A percentile compares a stretch with the other conserved stretches of the same genome.
These are phyloP conservation scores for Penicillium argentinense DNA, from an alignment of 495 filamentous ascomycete genomes.

Conservation along the genomic window DNA sequence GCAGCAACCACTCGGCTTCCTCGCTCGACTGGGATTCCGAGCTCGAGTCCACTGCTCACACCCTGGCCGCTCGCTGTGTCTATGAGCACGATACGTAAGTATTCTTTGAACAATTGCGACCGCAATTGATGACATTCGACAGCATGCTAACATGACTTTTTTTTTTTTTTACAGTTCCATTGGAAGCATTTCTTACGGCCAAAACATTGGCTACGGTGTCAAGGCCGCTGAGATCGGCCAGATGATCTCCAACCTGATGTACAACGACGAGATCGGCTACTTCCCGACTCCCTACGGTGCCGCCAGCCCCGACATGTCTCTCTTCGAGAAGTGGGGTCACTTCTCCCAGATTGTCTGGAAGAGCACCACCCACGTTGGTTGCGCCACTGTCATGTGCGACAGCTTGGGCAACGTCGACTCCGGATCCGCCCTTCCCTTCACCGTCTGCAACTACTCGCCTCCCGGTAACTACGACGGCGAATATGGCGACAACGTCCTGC, in stretches of 20 bases:
- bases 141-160: neutral
- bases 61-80: slow-evolving; percentile 56
- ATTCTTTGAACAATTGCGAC: neutral
- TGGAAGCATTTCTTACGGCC: slow-evolving; percentile 69
- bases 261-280: slow-evolving; percentile 70
- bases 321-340: slow-evolving; percentile 77
- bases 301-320: slow-evolving; percentile 50
- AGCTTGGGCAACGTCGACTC: slow-evolving; percentile 47
- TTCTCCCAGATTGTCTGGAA: slow-evolving; percentile 92
- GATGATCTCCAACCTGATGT: slow-evolving; percentile 76
- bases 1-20: slow-evolving; percentile 73
- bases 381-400: slow-evolving; percentile 60
- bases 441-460: slow-evolving; percentile 88
- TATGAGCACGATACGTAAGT: slow-evolving; percentile 80
- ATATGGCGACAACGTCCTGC: slow-evolving; percentile 63
- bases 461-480: slow-evolving; percentile 66
- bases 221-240: slow-evolving; percentile 50
- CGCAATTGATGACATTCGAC: neutral
- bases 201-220: slow-evolving; percentile 71
- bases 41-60: slow-evolving; percentile 61
- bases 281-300: slow-evolving; percentile 47
- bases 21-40: slow-evolving; percentile 61
- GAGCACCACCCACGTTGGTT: slow-evolving; percentile 67
- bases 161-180: slow-evolving; percentile 32
- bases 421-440: slow-evolving; percentile 53